Base-by-base conservation (phyloP, 2,329 filamentous ascomycete genomes). In the Colletotrichum destructivum region DNA sequence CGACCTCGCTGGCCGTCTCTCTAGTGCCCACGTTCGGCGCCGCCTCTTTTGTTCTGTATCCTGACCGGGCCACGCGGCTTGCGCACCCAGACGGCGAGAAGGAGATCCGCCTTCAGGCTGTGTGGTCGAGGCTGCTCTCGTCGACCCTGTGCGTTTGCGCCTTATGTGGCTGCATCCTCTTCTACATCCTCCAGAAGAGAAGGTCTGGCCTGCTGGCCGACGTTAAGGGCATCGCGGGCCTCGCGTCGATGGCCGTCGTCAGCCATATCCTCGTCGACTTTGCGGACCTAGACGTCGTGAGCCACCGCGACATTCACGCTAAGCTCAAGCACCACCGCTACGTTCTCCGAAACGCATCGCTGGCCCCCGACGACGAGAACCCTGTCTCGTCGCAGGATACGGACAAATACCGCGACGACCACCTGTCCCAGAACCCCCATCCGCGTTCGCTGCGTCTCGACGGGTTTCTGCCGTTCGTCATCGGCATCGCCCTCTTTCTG, bases 221-320 rank as follows among this genome's bases (percentile, higher is more conserved):
- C 77, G 92, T 93, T 8, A 90, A 90, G 75, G 92, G 92, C 7
- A 93, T 94, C 62, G 91, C 92, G 2, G 92, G 92, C 2, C 85
- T 94, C 47, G 92, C 92, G 7, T 90, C 92, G 67, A 94, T 94
- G 92, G 92, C 92, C 12, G 92, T 93, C 3, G 89, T 89, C 72
- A 90, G 88, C 74, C 92, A 94, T 75, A 93, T 94, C 78, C 82
- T 94, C 74, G 90, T 90, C 81, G 92, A 94, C 77, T 94, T 94
- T 77, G 90, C 90, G 73, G 91, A 91, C 68, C 88, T 93, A 81
- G 92, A 94, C 77, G 88, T 89, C 1, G 91, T 89, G 9, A 89
- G 86, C 5, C 89, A 91, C 65, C 84, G 89, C 60, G 88, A 91
- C 63, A 94, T 94, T 52, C 92, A 94, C 78, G 84, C 89, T 61